phyloP scores from a whole-genome alignment of 2,329 filamentous ascomycete genomes.

The Aurifilum marmelostoma region DNA sequence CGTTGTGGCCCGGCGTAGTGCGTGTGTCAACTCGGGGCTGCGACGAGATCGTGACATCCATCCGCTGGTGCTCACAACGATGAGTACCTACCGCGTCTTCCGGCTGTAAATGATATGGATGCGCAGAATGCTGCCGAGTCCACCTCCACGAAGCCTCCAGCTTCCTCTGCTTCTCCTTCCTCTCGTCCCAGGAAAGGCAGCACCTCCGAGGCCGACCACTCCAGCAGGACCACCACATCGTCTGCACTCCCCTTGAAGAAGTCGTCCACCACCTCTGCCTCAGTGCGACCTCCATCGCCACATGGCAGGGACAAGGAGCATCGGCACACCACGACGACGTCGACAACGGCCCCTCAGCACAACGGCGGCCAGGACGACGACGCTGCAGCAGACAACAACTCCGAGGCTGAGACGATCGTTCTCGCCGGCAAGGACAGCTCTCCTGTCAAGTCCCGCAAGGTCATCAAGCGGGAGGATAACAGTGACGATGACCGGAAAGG shows the following conservation, averaged over 20 bases:
- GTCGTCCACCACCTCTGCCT: slow-evolving; percentile 26
- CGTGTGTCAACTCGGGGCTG: slow-evolving; percentile 6
- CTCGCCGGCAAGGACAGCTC: slow-evolving; percentile 68
- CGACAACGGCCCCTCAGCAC: slow-evolving; percentile 31
- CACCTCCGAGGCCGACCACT: slow-evolving; percentile 39
- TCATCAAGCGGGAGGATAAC: slow-evolving; percentile 67
- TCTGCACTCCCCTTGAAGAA: slow-evolving; percentile 34
- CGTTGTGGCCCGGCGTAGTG: slow-evolving; percentile 8
- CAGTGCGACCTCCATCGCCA: slow-evolving; percentile 32
- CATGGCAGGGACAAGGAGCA: slow-evolving; percentile 21
- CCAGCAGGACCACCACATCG: slow-evolving; percentile 36
- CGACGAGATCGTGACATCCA: slow-evolving; percentile 2
- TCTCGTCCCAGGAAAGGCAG: slow-evolving; percentile 2
- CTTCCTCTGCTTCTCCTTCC: slow-evolving; percentile 8
- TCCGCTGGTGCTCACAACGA: slow-evolving; percentile 14
- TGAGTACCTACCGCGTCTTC: slow-evolving; percentile 39
- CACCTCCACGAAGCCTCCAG: slow-evolving; percentile 59
- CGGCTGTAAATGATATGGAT: slow-evolving; percentile 69
- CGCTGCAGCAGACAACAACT: slow-evolving; percentile 59
- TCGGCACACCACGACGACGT: slow-evolving; percentile 13
- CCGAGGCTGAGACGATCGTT: slow-evolving; percentile 74
- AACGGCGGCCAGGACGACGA: slow-evolving; percentile 47
- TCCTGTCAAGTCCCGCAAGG: slow-evolving; percentile 65
- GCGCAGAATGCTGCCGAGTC: slow-evolving; percentile 69
- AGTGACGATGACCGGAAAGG: slow-evolving; percentile 52